Conservation (phyloP, 1,284 basidiomycete genomes). For the Cryptococcus wingfieldii region DNA sequence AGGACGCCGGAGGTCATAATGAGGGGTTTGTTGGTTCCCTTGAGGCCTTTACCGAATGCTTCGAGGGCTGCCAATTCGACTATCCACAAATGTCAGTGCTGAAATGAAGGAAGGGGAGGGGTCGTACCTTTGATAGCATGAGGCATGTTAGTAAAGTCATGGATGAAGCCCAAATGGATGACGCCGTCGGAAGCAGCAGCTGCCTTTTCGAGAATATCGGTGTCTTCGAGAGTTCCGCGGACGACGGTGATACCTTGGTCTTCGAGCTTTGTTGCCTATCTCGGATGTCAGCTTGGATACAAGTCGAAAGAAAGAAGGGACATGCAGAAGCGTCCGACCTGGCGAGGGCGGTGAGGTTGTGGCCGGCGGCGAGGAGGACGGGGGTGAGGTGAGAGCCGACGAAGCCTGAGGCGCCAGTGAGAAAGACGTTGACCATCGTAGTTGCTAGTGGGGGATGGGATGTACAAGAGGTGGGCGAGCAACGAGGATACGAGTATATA, state of each 20-base stretch:
- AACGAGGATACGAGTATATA: too few species aligned
- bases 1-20: slow-evolving; percentile 13
- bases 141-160: slow-evolving; percentile 14
- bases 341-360: slow-evolving; percentile 28
- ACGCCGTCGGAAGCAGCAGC: slow-evolving; percentile 27
- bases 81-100: neutral
- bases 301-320: neutral
- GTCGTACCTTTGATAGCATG: slow-evolving; percentile 4
- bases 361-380: slow-evolving; percentile 24
- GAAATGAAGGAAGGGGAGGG: neutral
- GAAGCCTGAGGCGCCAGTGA: slow-evolving; percentile 29
- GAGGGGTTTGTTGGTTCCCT: slow-evolving; percentile 26
- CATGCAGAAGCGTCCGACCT: slow-evolving; percentile 21
- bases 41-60: slow-evolving; percentile 18
- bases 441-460: too few species aligned
- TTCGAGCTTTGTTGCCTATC: slow-evolving; percentile 13
- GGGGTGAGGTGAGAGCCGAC: slow-evolving; percentile 24
- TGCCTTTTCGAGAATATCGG: slow-evolving; percentile 17
- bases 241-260: slow-evolving; percentile 17
- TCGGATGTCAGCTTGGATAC: neutral
- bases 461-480: too few species aligned
- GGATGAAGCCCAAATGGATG: slow-evolving; percentile 35
- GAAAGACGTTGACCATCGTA: neutral
- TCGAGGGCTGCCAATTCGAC: slow-evolving; percentile 13
- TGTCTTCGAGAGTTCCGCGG: slow-evolving; percentile 21